phyloP scores from a whole-genome alignment of 2,329 filamentous ascomycete species.

The Colletotrichum tofieldiae region DNA sequence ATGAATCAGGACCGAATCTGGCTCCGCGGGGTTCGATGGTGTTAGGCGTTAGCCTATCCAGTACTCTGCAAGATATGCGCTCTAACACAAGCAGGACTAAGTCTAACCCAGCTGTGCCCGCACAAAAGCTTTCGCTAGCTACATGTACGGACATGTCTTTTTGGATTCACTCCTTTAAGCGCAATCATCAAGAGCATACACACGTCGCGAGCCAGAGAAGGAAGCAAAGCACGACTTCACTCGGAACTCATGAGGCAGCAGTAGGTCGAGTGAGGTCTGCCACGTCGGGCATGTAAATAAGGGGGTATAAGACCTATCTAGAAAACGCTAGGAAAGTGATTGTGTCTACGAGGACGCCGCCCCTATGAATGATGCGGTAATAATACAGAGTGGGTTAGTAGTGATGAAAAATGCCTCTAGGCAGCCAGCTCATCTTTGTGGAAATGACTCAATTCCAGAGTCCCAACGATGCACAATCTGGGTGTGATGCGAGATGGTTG shows the following conservation, averaged over 20 bases:
- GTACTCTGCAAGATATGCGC: background rate
- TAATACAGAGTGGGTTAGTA: slow-evolving; percentile 21
- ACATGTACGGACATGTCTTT: too few relatives aligned
- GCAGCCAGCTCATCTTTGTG: background rate
- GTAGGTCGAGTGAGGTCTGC: background rate
- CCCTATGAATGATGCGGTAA: background rate
- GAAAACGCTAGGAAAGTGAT: slow-evolving; percentile 27
- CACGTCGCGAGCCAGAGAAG: background rate
- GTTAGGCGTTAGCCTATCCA: background rate
- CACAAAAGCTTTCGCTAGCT: background rate
- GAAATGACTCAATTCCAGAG: background rate
- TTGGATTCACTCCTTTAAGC: too few relatives aligned
- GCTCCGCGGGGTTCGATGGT: too few relatives aligned
- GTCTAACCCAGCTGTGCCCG: background rate
- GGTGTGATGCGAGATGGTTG: background rate
- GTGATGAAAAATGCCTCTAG: background rate
- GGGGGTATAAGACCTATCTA: slow-evolving; percentile 41
- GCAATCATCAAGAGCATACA: too few relatives aligned
- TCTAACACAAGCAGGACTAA: background rate
- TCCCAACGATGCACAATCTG: background rate
- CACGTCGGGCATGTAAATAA: slow-evolving; percentile 15
- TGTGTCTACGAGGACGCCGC: slow-evolving; percentile 22
- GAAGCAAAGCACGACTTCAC: too few relatives aligned
- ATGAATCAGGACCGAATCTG: too few relatives aligned
- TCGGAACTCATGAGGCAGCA: background rate